These are phyloP conservation scores for Prunus fruticosa DNA, from an alignment of 306 rosid species.

Conservation along the genomic window DNA sequence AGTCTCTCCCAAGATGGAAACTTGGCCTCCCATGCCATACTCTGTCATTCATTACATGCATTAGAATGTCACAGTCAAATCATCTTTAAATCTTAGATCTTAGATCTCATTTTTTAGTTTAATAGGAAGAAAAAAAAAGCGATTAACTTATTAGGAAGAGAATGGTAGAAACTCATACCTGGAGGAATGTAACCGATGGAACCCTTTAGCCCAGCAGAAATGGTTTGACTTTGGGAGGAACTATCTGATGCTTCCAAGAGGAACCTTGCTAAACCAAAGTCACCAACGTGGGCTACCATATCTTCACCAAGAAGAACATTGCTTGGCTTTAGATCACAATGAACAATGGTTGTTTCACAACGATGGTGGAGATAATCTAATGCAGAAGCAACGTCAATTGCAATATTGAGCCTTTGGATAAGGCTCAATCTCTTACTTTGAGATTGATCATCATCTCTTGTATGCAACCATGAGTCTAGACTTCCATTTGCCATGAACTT, in stretches of 20 bases:
- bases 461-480: too few species aligned
- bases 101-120: not conserved
- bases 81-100: not conserved
- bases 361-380: not conserved
- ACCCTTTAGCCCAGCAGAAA: constrained; percentile 14
- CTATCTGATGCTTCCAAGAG: constrained; percentile 9
- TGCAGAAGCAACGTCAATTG: not conserved
- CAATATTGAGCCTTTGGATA: constrained; percentile 13
- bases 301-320: constrained; percentile 19
- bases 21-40: constrained; percentile 27
- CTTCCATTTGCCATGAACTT: too few species aligned
- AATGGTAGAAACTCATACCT: not conserved
- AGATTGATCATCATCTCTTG: not conserved
- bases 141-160: too few species aligned
- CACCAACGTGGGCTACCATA: constrained; percentile 37
- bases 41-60: not conserved
- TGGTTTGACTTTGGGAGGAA: not conserved
- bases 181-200: constrained; percentile 38
- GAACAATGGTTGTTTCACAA: not conserved
- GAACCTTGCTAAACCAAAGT: not conserved
- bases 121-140: too few species aligned
- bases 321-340: not conserved
- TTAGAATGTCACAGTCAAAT: not conserved
- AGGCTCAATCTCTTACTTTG: constrained; percentile 19
- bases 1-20: constrained; percentile 25